Evolutionary conservation across 2,329 filamentous ascomycete genomes (phyloP), one percentile per base, ranked within the genome.

Genomic region (Metarhizium album): DNA sequence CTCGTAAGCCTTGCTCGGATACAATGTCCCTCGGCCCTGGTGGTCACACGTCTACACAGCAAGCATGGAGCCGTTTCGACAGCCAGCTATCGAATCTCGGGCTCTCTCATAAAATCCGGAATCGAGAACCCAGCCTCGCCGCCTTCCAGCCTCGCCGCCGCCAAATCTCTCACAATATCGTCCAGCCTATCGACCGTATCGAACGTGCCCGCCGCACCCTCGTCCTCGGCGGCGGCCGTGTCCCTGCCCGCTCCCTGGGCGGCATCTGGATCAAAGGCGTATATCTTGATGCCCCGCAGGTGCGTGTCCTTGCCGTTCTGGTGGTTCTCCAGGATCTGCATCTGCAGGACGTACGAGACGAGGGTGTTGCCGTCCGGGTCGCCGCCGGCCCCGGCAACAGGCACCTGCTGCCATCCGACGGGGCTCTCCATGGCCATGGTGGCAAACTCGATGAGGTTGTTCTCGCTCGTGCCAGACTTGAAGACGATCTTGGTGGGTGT

Each of bases 281-380:
- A 98, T 9, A 97, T 85, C 70, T 95, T 94, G 66, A 98, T 79
- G 2, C 90, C 91, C 16, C 93, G 79, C 23, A 98, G 78, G 73
- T 98, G 93, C n/a, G 93, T 98, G 65, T 98, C 93, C 67, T 98
- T 98, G 56, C 93, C 93, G 66, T 98, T 98, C 70, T 98, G 93
- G 66, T 98, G 93, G 63, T 98, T 98, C 70, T 97, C 93, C 48
- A 91, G 79, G 46, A 98, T 84, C 58, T 87, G 83, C 62, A 97
- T 83, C 67, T 97, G 90, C 27, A 98, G 76, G 29, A 97, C 81
- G 70, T 91, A 95, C 16, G 87, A 90, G 53, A 90, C 82, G 18
- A 97, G 78, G 1, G 90, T 86, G 59, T 83, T 86, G 40, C 78
- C 85, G 61, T 82, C 82, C 46, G 74, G 75, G 45, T 79, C 81